A percentile compares a stretch with the other conserved stretches of the same genome.
Conservation (phyloP, 192 early-diverging fungal genomes). For the Backusella australiensis region DNA sequence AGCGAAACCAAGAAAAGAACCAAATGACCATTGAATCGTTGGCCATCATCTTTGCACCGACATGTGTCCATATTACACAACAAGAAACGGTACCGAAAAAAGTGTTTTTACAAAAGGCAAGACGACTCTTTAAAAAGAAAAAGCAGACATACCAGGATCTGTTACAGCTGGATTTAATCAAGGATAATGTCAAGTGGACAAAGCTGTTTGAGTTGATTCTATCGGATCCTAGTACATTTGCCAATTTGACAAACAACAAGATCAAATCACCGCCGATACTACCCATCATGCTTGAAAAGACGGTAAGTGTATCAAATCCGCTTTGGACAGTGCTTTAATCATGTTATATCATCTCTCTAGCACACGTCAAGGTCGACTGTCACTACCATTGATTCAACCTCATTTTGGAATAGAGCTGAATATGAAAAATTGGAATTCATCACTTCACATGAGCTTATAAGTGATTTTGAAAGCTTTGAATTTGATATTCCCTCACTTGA, state of each 20-base stretch:
- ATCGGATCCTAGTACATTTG: not conserved
- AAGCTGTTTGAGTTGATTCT: not conserved
- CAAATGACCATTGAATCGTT: constrained; percentile 7
- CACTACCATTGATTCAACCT: not conserved
- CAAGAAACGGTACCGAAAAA: not conserved
- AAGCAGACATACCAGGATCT: not conserved
- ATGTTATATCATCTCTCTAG: not conserved
- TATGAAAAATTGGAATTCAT: not conserved
- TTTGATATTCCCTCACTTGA: not conserved
- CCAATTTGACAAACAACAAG: not conserved
- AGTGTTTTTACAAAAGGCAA: not conserved
- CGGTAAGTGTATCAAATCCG: not conserved
- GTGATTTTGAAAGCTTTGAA: not conserved
- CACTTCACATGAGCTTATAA: not conserved
- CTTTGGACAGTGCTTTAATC: not conserved
- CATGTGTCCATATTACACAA: not conserved
- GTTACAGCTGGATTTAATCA: constrained; percentile 10
- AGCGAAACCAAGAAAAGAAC: not conserved
- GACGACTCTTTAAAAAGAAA: not conserved
- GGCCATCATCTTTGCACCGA: constrained; percentile 13
- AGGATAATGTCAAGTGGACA: not conserved
- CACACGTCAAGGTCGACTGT: not conserved
- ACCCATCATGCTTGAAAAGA: not conserved
- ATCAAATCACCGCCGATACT: not conserved
- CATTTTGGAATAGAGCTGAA: not conserved